Evolutionary conservation across 176 grass and related monocot genomes (phyloP), one percentile per base, ranked within the genome.

Genomic region (Oryza glaberrima): DNA sequence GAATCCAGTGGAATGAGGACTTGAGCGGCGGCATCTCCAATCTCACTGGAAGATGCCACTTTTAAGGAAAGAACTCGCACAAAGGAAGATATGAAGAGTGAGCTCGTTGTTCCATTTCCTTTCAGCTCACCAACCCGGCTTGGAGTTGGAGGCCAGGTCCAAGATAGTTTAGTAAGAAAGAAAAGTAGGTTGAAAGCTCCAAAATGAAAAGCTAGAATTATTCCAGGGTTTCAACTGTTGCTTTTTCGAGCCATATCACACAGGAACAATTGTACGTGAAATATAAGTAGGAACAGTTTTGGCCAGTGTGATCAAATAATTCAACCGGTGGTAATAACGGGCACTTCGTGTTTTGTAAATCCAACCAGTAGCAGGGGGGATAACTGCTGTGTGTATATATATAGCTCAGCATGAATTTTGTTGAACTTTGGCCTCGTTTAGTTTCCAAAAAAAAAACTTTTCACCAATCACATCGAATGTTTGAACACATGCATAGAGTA

Each of bases 241-340:
- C 14, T 70, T 40, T 71, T 47, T 32, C 32, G 68, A 47, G 11
- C 51, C 54, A 74, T 72, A 79, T 66, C 47, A 32, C 70, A 32
- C 20, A 81, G n/a, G 40, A 23, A 13, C 30, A 32, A 15, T 28
- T 85, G 74, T 85, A 65, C 79, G 74, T 86, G 69, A 83, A 73
- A 82, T 60, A 82, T 75, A 74, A 88, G 68, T 43, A 61, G 56
- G 56, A 80, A 41, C 64, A 51, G 11, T 54, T 87, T 75, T 87
- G 9, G 51, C 28, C 34, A 35, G 61, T 73, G 40, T 64, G 70
- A 66, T 80, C 15, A 60, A 85, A 89, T 83, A 67, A 83, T 66
- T 54, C n/a, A 73, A 47, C 49, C 65, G 23, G 34, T 23, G 67
- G 49, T 19, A 77, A 48, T 23, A 51, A 46, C 32, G 51, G 1